These are phyloP conservation scores for Arabidopsis thaliana DNA, from an alignment of 345 rosid genomes.

Conservation along the genomic window TAIR10.1 NC_003076.8:8734501-8735000, in stretches of 20 bases:
- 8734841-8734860: background rate
- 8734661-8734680: too few relatives aligned
- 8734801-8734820: background rate
- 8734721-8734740: background rate
- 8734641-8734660: too few relatives aligned
- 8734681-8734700: too few relatives aligned
- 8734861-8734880: background rate
- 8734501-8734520: too few relatives aligned
- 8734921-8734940: conserved; percentile 43
- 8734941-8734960: conserved; percentile 20
- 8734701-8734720: too few relatives aligned
- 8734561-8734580: too few relatives aligned
- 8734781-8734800: background rate
- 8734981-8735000: conserved; percentile 1
- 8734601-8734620: too few relatives aligned
- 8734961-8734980: conserved; percentile 30
- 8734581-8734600: too few relatives aligned
- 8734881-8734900: conserved; percentile 43
- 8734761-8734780: background rate
- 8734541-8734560: too few relatives aligned
- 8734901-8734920: conserved; percentile 37
- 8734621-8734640: too few relatives aligned
- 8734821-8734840: background rate
- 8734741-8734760: background rate
- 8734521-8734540: too few relatives aligned